These are phyloP conservation scores for Macrolepiota fuliginosa DNA, from an alignment of 768 basidiomycete species.

Conservation along the genomic window DNA sequence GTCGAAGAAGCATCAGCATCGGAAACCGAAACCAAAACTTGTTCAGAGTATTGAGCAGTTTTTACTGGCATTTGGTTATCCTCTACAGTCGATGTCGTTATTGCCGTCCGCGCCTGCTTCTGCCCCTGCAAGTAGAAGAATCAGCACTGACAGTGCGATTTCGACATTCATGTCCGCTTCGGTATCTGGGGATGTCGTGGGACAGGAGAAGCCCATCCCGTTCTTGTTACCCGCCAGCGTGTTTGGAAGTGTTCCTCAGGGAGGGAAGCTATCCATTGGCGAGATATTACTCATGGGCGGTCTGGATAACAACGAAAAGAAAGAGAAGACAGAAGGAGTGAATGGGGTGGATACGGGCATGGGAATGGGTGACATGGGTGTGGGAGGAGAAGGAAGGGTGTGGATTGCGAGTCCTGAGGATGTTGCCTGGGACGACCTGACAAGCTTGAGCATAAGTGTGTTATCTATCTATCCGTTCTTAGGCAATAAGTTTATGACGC, in stretches of 20 bases:
- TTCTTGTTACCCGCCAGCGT: conserved; percentile 23
- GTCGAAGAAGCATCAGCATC: not conserved
- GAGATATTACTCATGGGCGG: conserved; percentile 21
- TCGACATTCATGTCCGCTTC: not conserved
- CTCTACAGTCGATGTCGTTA: conserved; percentile 12
- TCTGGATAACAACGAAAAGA: not conserved
- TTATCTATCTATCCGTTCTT: too few species aligned
- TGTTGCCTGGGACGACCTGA: conserved; percentile 7
- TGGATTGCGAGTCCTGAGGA: conserved; percentile 24
- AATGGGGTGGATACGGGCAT: not conserved
- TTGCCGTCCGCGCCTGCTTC: conserved; percentile 7
- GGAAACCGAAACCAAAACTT: conserved; percentile 26
- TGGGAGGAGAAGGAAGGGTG: conserved; percentile 17
- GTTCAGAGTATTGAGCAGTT: conserved; percentile 38
- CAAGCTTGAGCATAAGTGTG: not conserved
- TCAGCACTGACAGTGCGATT: not conserved
- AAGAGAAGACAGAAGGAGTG: not conserved
- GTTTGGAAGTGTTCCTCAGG: conserved; percentile 10
- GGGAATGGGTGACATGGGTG: not conserved
- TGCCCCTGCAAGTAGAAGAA: not conserved
- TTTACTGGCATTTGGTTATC: conserved; percentile 32
- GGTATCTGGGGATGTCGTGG: not conserved
- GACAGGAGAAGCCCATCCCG: conserved; percentile 17
- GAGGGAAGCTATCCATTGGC: conserved; percentile 24
- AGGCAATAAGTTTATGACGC: not conserved